Evolutionary conservation across 164 flowering plant genomes (phyloP), one percentile per base, ranked within the genome.

Genomic region (Berberis thunbergii): DNA sequence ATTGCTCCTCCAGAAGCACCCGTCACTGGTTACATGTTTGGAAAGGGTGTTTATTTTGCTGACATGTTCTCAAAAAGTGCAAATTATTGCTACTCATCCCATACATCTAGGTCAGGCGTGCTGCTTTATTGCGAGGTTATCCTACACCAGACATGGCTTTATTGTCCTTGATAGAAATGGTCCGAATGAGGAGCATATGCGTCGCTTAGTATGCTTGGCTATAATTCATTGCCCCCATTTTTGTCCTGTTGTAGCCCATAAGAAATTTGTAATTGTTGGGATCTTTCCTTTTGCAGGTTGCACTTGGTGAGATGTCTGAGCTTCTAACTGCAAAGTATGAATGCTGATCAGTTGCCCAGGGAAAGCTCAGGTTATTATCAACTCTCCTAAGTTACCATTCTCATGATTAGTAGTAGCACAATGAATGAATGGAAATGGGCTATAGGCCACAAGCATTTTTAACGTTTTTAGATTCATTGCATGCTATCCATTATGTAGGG

Each of bases 51-150:
- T 61, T 93, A 93, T 75, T 93, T 93, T 81, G 97, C 98, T 45
- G 98, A 93, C 62, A 93, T 93, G 98, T 93, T 93, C 81, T 90
- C 98, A 48, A 90, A 90, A 81, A 93, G 97, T 81, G 98, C 97
- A 70, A 90, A 88, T 60, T 93, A 90, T 65, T 90, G 96, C 81
- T 83, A 76, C 76, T 74, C 98, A 60, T 62, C 73, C 69, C n/a
- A 40, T 49, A 44, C 74, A 11, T 64, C 78, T 61, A 59, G 74
- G 13, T 39, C 79, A 67, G 98, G 96, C 1, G 96, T 93, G 67
- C 88, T 93, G 72, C 92, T 93, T 72, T 69, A 88, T 54, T 93
- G 98, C 66, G 98, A 93, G 98, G 97, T 89, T 60, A 59, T 56
- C 4, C 58, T 62, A 46, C 56, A 12, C 45, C 59, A 5, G 52